A percentile compares a stretch with the other conserved stretches of the same genome.
Conservation (phyloP, 345 rosid genomes). For the Lepidium aucheri region DNA sequence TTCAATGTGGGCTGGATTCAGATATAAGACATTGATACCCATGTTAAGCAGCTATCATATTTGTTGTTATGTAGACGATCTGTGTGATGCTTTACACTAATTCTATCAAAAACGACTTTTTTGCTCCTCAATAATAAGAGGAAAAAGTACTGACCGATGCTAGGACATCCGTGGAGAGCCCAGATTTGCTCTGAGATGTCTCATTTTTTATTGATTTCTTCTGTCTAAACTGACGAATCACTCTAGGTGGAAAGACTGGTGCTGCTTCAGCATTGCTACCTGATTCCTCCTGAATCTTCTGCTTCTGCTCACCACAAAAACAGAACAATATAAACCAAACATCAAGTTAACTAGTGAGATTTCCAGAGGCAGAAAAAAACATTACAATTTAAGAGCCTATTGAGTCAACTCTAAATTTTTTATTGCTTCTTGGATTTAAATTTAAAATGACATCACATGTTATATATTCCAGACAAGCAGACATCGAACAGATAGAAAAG, state of each 20-base stretch:
- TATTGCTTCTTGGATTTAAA: not conserved
- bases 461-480: not conserved
- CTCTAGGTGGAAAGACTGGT: slow-evolving; percentile 34
- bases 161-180: slow-evolving; percentile 59
- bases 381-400: not conserved
- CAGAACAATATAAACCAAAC: not conserved
- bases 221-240: slow-evolving; percentile 59
- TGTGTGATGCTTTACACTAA: not conserved
- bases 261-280: slow-evolving; percentile 25
- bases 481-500: not conserved
- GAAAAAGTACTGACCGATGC: slow-evolving; percentile 46
- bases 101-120: not conserved
- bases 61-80: not conserved
- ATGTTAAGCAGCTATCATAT: not conserved
- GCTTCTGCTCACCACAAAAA: slow-evolving; percentile 48
- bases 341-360: not conserved
- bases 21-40: not conserved
- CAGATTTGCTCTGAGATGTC: slow-evolving; percentile 39
- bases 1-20: not conserved
- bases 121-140: not conserved
- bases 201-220: slow-evolving; percentile 49
- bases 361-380: not conserved
- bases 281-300: slow-evolving; percentile 43
- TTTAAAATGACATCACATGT: not conserved
- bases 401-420: not conserved